Evolutionary conservation across 129 eudicot genomes (phyloP).

Genomic region (Pittosporum tobira): DNA sequence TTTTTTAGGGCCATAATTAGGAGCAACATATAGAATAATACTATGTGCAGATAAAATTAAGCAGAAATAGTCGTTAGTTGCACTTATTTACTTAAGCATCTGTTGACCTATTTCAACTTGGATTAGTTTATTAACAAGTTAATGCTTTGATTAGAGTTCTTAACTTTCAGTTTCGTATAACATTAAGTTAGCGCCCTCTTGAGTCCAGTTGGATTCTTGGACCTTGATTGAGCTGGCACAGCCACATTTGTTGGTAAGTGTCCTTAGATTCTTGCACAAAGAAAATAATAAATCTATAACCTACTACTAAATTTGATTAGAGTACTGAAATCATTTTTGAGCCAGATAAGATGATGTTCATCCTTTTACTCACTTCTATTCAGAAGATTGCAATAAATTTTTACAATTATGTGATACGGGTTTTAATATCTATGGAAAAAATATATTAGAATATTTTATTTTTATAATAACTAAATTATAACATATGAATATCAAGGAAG

Average conservation of each 20-base stretch:
- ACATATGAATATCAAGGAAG: no score
- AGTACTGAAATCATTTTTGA: background rate
- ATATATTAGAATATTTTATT: no score
- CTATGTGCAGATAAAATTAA: no score
- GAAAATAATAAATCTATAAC: no score
- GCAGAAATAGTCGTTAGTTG: background rate
- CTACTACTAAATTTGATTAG: background rate
- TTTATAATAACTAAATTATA: no score
- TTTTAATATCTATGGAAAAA: no score
- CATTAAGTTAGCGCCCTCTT: background rate
- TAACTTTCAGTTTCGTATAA: background rate
- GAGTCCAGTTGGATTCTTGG: background rate
- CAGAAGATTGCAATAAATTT: background rate
- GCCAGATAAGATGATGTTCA: background rate
- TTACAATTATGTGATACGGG: no score
- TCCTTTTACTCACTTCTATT: background rate
- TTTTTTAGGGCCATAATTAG: conserved; percentile 2
- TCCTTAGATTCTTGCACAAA: conserved; percentile 3
- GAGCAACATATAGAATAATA: background rate
- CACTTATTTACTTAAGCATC: conserved; percentile 12
- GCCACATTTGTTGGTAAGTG: background rate
- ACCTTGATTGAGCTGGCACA: conserved; percentile 2
- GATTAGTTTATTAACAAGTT: background rate
- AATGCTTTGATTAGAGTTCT: no score
- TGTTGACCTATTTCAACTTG: conserved; percentile 17